A percentile compares a stretch with the other conserved stretches of the same genome.
These are phyloP conservation scores for Chlorella sp. DNA, from an alignment of 139 green algal species.

Conservation along the genomic window DNA sequence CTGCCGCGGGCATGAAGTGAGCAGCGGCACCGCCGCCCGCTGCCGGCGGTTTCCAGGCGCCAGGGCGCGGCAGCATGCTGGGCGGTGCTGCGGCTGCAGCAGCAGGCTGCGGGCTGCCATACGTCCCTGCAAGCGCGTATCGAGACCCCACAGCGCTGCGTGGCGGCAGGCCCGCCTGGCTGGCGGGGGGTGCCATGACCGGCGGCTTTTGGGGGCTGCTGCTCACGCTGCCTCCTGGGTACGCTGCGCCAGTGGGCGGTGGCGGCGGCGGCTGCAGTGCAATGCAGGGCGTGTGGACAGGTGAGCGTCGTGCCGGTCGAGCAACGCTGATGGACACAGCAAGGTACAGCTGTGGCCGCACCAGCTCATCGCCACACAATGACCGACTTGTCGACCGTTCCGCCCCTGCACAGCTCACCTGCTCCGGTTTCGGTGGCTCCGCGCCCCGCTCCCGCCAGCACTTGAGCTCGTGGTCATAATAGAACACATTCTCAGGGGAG, in stretches of 20 bases:
- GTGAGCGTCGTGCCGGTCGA: no score
- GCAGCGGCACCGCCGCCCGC: not conserved
- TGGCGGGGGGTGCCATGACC: not conserved
- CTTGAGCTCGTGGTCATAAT: slow-evolving; percentile 75
- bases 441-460: slow-evolving; percentile 65
- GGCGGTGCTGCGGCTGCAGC: not conserved
- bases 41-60: not conserved
- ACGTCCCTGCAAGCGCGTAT: slow-evolving; percentile 12
- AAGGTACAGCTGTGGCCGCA: no score
- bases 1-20: not conserved
- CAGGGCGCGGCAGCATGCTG: slow-evolving; percentile 4
- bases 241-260: not conserved
- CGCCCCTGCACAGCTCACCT: slow-evolving; percentile 4
- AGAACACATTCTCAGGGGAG: slow-evolving; percentile 68
- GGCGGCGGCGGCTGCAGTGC: not conserved
- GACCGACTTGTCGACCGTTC: no score
- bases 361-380: no score
- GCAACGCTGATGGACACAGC: no score
- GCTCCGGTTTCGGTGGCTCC: slow-evolving; percentile 21
- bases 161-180: not conserved
- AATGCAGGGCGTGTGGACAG: no score
- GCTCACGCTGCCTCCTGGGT: not conserved
- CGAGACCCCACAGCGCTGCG: not conserved
- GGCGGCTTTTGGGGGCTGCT: not conserved
- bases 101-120: not conserved